Base-by-base conservation (phyloP, 805 yeast species). In the Cyberlindnera petersonii region DNA sequence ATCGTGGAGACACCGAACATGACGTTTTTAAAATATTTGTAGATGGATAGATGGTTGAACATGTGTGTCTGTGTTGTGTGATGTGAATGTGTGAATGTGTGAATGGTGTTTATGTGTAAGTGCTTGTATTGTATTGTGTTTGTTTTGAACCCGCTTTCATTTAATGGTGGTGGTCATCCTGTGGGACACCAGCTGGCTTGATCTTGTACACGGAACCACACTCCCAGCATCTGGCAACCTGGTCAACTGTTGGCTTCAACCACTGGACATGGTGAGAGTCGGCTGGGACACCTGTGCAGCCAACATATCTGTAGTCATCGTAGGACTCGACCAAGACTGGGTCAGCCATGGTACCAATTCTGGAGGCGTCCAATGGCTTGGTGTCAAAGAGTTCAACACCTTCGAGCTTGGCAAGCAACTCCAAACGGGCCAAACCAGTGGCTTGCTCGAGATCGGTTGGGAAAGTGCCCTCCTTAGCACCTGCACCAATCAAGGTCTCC, bases 401-500 rank as follows among this genome's bases (percentile, higher is more conserved):
- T 68, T 89, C 96, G 63, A 86, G 71, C 68, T 87, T 85, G 71
- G 94, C 97, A 59, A 93, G 77, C 55, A 85, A 65, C 75, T 93
- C 98, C 53, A 89, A 75, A 79, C 98, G 88, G 69, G 86, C 98
- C 61, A 91, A 73, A 84, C 98, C 98, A 36, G 98, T 93, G 58
- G 97, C 88, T 73, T 91, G 98, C 59, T 93, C 96, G 52, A 86
- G 63, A 66, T 89, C 96, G 45, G 95, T 79, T 64, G 98, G 97
- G 60, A 93, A 82, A 35, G 82, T 72, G 52, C 91, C 95, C 53
- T 76, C 74, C 52, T 71, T 66, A 50, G 95, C 95, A 77, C 97
- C 98, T 40, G 84, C 79, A 65, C 97, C 96, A 53, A 88, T 77
- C 65, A 91, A 77, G 40, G 87, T 73, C 50, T 74, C 77, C 36